phyloP scores from a whole-genome alignment of 2,329 filamentous ascomycete species.

The Monosporascus cannonballus region DNA sequence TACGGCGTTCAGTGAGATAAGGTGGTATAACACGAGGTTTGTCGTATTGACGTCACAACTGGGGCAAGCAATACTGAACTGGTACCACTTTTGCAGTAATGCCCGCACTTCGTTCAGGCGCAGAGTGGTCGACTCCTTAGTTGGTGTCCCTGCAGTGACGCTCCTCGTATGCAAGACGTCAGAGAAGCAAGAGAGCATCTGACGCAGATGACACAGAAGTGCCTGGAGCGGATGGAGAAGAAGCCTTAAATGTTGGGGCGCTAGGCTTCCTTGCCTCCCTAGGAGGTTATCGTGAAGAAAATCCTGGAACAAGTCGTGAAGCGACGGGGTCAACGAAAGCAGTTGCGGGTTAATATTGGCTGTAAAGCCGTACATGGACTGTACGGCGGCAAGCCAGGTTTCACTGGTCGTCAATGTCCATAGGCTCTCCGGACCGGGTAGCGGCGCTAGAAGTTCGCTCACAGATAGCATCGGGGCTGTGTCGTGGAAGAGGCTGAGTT shows the following conservation, averaged over 20 bases:
- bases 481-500: constrained; percentile 62
- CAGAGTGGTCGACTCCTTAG: constrained; percentile 52
- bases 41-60: constrained; percentile 55
- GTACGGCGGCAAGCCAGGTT: constrained; percentile 55
- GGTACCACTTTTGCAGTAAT: constrained; percentile 61
- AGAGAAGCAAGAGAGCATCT: constrained; percentile 60
- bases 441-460: constrained; percentile 57
- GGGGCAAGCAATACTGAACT: constrained; percentile 52
- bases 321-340: constrained; percentile 48
- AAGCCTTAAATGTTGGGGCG: constrained; percentile 56
- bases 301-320: constrained; percentile 61
- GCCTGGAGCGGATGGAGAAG: constrained; percentile 63
- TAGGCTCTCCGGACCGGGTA: constrained; percentile 55
- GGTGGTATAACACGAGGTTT: constrained; percentile 63
- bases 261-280: constrained; percentile 35
- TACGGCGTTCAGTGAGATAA: constrained; percentile 63
- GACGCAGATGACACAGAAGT: constrained; percentile 57
- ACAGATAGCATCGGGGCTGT: constrained; percentile 56
- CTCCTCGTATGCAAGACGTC: constrained; percentile 43
- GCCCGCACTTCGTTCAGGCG: constrained; percentile 59
- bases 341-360: constrained; percentile 44
- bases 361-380: constrained; percentile 50
- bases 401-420: constrained; percentile 55
- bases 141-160: constrained; percentile 39
- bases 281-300: constrained; percentile 60